Evolutionary conservation across 768 basidiomycete species (phyloP), one percentile per base, ranked within the genome.

Genomic region (Auriscalpium vulgare): DNA sequence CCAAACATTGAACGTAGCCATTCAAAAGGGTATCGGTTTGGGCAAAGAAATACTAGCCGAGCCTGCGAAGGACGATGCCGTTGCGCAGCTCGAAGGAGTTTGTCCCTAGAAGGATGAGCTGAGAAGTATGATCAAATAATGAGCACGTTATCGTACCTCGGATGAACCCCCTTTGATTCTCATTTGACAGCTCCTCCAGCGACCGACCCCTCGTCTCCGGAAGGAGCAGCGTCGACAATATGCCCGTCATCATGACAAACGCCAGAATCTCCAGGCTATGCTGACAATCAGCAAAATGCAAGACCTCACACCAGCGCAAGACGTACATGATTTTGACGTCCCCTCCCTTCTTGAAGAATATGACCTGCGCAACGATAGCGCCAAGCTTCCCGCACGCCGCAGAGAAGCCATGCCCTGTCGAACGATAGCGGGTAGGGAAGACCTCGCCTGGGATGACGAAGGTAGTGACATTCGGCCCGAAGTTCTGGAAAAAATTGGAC

Each of bases 361-460:
- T 71, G 49, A 74, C 47, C 53, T 72, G 70, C 0, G 74, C 67
- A 37, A 75, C 59, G 65, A 78, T 71, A 19, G 77, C 77, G 35
- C 76, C 76, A 16, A 69, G 57, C 59, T 78, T 78, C 43, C 77
- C 76, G 48, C 63, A 67, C 1, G 76, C 77, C 10, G 76, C 76
- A 5, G 73, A 71, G 58, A 78, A 67, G n/a, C 76, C 76, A 61
- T 77, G 74, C 4, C 72, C 75, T 4, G 73, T 72, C 6, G 72
- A 67, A 8, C 77, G 69, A 63, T 75, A 75, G 19, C 75, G 70
- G 4, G 76, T 78, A 3, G 76, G 76, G 66, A 75, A 77, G 51
- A 68, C 69, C 57, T 78, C 76, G 17, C 73, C 72, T 34, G 76
- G 75, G 35, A 75, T 62, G 61, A 77, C 69, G 65, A 76, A 76